Evolutionary conservation across 1,284 basidiomycete species (phyloP).

Genomic region (Boletus semigastroideus): DNA sequence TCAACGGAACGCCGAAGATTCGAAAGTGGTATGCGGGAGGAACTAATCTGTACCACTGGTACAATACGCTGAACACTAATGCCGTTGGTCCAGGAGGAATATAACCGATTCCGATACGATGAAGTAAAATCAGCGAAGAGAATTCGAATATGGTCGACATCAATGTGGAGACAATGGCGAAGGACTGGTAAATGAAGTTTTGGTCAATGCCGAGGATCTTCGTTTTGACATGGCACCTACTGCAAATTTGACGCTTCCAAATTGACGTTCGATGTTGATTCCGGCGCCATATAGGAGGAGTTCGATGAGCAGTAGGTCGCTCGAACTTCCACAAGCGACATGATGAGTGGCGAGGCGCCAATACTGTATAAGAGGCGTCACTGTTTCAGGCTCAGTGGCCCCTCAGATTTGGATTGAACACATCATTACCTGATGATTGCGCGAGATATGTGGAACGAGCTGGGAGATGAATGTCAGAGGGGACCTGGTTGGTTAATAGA

Average conservation of each 20-base stretch:
- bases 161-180: slow-evolving; percentile 61
- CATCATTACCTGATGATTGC: slow-evolving; percentile 60
- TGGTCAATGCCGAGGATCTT: slow-evolving; percentile 1
- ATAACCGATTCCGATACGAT: slow-evolving; percentile 64
- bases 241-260: slow-evolving; percentile 87
- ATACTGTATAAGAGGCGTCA: slow-evolving; percentile 52
- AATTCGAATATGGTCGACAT: slow-evolving; percentile 71
- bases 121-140: slow-evolving; percentile 58
- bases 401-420: slow-evolving; percentile 8
- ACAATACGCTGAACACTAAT: slow-evolving; percentile 72
- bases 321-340: slow-evolving; percentile 79
- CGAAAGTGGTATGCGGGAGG: slow-evolving; percentile 75
- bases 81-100: slow-evolving; percentile 77
- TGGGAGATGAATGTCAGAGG: slow-evolving; percentile 28
- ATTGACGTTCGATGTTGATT: slow-evolving; percentile 78
- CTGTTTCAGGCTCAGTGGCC: slow-evolving; percentile 24
- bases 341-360: slow-evolving; percentile 82
- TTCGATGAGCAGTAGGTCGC: slow-evolving; percentile 79
- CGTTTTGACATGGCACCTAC: slow-evolving; percentile 46
- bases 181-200: slow-evolving; percentile 54
- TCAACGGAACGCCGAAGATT: slow-evolving; percentile 72
- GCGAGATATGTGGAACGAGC: slow-evolving; percentile 70
- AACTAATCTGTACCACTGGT: slow-evolving; percentile 77
- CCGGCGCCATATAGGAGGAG: slow-evolving; percentile 75
- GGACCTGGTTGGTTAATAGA: slow-evolving; percentile 1